Evolutionary conservation across 2,329 filamentous ascomycete species (phyloP).

Genomic region (Cladosporium austrohemisphaericum): DNA sequence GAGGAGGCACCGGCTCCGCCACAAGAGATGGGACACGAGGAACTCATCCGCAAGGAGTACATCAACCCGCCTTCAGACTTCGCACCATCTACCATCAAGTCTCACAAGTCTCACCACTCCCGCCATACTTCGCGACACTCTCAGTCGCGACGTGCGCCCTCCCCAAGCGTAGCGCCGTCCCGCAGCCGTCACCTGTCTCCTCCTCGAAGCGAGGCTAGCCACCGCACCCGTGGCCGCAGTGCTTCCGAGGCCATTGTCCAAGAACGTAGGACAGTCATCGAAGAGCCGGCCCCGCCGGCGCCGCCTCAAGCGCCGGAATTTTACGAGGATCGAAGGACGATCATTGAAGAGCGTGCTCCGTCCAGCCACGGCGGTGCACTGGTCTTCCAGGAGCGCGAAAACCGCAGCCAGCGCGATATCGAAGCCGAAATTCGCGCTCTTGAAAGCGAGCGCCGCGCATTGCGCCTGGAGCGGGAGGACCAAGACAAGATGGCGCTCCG

Average conservation of each 20-base stretch:
- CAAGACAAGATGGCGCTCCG: constrained; percentile 33
- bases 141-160: constrained; percentile 10
- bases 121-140: constrained; percentile 12
- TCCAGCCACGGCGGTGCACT: constrained; percentile 29
- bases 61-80: constrained; percentile 37
- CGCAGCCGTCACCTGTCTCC: constrained; percentile 12
- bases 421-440: constrained; percentile 68
- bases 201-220: constrained; percentile 16
- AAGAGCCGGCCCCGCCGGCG: constrained; percentile 25
- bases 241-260: constrained; percentile 25
- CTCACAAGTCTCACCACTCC: constrained; percentile 5
- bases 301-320: constrained; percentile 25
- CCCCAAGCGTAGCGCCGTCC: constrained; percentile 5
- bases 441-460: constrained; percentile 60
- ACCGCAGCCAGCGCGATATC: constrained; percentile 59
- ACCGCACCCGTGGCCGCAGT: constrained; percentile 23
- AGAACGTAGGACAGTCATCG: constrained; percentile 29
- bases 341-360: constrained; percentile 29
- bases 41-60: constrained; percentile 36
- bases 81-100: constrained; percentile 3
- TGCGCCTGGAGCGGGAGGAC: constrained; percentile 55
- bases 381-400: constrained; percentile 46
- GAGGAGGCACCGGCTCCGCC: constrained; percentile 22
- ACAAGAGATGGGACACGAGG: constrained; percentile 29
- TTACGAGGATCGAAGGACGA: constrained; percentile 29